A percentile compares a stretch with the other conserved stretches of the same genome.
Conservation (phyloP, 192 early-diverging fungal genomes). For the Gonapodya prolifera region DNA sequence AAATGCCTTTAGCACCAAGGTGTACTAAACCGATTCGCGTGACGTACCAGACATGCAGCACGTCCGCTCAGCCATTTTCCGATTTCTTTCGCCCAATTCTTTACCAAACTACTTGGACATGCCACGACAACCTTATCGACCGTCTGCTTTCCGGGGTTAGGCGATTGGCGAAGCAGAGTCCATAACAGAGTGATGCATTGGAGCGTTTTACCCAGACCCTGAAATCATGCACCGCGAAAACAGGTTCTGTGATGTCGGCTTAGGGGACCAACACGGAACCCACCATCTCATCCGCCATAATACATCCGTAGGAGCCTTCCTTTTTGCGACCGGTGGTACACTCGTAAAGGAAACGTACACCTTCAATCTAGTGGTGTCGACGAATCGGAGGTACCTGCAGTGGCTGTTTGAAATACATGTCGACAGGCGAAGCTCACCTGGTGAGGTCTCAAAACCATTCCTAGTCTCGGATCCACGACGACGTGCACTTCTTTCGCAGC, state of each 20-base stretch:
- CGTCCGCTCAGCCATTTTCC: slow-evolving; percentile 3
- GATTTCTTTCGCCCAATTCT: slow-evolving; percentile 98
- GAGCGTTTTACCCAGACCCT: slow-evolving; percentile 75
- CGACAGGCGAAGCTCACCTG: neutral
- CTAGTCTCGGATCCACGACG: slow-evolving; percentile 68
- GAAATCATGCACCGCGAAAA: slow-evolving; percentile 37
- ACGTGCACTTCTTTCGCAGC: neutral
- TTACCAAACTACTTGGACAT: slow-evolving; percentile 89
- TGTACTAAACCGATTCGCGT: neutral
- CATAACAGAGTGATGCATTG: slow-evolving; percentile 94
- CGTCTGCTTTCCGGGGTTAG: slow-evolving; percentile 70
- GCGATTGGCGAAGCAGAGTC: slow-evolving; percentile 90
- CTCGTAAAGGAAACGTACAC: slow-evolving; percentile 87
- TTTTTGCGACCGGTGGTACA: slow-evolving; percentile 76
- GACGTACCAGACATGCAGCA: neutral
- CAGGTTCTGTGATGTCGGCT: neutral
- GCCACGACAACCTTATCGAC: slow-evolving; percentile 96
- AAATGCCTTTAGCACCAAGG: slow-evolving; percentile 67
- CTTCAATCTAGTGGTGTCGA: slow-evolving; percentile 66
- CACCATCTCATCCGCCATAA: slow-evolving; percentile 98
- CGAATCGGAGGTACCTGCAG: neutral
- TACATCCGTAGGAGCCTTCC: slow-evolving; percentile 75
- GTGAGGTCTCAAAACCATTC: slow-evolving; percentile 79
- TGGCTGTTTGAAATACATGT: neutral
- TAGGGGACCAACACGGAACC: neutral